phyloP scores from a whole-genome alignment of 2,329 filamentous ascomycete species.

The Cucurbitaria berberidis region DNA sequence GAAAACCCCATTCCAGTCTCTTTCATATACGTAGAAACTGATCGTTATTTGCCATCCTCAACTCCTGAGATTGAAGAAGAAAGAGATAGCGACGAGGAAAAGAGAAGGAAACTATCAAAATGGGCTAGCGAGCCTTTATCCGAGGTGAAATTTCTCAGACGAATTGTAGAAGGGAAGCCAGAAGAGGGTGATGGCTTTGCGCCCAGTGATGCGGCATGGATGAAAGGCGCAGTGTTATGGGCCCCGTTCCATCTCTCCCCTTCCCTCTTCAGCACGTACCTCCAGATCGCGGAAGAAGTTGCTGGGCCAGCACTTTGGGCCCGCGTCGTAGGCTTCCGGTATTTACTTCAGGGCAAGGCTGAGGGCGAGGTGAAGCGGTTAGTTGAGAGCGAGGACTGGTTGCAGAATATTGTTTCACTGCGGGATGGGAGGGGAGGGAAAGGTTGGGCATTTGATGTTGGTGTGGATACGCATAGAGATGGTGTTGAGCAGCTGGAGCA shows the following conservation, averaged over 20 bases:
- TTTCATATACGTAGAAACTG: conserved; percentile 84
- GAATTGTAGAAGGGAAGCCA: conserved; percentile 68
- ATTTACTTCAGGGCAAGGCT: conserved; percentile 70
- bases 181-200: conserved; percentile 68
- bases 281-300: conserved; percentile 64
- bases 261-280: conserved; percentile 67
- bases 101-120: conserved; percentile 37
- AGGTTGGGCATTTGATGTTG: conserved; percentile 79
- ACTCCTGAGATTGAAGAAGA: conserved; percentile 6
- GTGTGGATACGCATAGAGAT: conserved; percentile 78
- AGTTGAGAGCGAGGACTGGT: conserved; percentile 43
- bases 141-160: conserved; percentile 73
- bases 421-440: conserved; percentile 65
- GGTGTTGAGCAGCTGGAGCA: conserved; percentile 66
- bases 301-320: conserved; percentile 68
- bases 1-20: too few species aligned
- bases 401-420: conserved; percentile 63
- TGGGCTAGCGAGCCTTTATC: conserved; percentile 73
- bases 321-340: conserved; percentile 79
- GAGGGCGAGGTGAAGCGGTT: conserved; percentile 44
- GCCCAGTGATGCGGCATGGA: conserved; percentile 52
- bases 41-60: conserved; percentile 58
- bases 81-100: conserved; percentile 3
- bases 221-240: conserved; percentile 80
- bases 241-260: conserved; percentile 76